phyloP scores from a whole-genome alignment of 2,329 filamentous ascomycete genomes.

The Clonostachys rhizophaga region DNA sequence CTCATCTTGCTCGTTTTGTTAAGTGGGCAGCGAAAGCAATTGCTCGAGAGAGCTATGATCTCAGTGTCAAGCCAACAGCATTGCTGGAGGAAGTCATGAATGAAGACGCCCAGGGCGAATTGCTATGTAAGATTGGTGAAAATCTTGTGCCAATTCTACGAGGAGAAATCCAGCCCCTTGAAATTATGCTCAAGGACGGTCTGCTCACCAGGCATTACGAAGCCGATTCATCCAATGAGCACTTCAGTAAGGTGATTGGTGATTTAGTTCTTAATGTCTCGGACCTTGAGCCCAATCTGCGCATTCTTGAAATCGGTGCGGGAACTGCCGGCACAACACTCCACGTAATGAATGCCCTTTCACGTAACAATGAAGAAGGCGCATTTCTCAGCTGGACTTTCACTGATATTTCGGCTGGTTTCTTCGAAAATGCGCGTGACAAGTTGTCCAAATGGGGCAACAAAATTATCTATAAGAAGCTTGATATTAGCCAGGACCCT shows the following conservation, averaged over 20 bases:
- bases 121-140: slow-evolving; percentile 20
- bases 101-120: slow-evolving; percentile 7
- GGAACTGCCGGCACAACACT: slow-evolving; percentile 24
- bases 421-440: slow-evolving; percentile 24
- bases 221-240: slow-evolving; percentile 5
- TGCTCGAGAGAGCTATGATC: too few species aligned
- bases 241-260: background rate
- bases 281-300: slow-evolving; percentile 18
- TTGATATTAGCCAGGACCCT: slow-evolving; percentile 24
- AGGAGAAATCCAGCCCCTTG: slow-evolving; percentile 25
- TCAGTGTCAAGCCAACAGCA: background rate
- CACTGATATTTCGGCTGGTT: slow-evolving; percentile 30
- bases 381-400: slow-evolving; percentile 20
- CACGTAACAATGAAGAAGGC: background rate
- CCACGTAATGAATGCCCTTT: slow-evolving; percentile 11
- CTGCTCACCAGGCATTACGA: slow-evolving; percentile 26
- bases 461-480: slow-evolving; percentile 21
- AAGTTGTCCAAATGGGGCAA: slow-evolving; percentile 4
- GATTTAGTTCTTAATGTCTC: background rate
- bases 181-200: slow-evolving; percentile 24
- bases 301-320: slow-evolving; percentile 28
- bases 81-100: background rate
- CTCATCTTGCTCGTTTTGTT: background rate
- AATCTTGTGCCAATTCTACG: slow-evolving; percentile 21
- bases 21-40: background rate